Percentiles rank a stretch among this genome's conserved stretches.
These are phyloP conservation scores for Huntiella moniliformis DNA, from an alignment of 2,329 filamentous ascomycete genomes.

Conservation along the genomic window DNA sequence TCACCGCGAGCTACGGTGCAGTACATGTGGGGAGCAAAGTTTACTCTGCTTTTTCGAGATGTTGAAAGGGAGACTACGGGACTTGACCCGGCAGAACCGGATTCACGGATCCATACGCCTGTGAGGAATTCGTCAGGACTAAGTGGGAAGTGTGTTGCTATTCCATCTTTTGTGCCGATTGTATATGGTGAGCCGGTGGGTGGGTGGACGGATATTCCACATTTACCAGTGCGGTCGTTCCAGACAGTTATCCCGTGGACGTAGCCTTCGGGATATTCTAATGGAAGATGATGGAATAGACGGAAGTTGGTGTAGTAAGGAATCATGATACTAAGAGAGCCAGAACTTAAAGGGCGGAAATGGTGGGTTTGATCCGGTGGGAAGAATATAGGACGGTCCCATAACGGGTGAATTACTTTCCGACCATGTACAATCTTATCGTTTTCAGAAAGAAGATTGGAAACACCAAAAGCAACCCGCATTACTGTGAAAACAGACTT, in stretches of 20 bases:
- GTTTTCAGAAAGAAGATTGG: slow-evolving; percentile 9
- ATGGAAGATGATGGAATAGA: slow-evolving; percentile 6
- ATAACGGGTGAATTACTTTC: slow-evolving; percentile 9
- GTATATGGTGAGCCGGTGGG: background rate
- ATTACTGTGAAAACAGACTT: slow-evolving; percentile 10
- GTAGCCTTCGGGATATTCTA: slow-evolving; percentile 8
- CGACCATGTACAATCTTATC: slow-evolving; percentile 5
- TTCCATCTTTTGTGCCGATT: slow-evolving; percentile 4
- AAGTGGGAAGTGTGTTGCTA: slow-evolving; percentile 9
- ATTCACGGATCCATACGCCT: slow-evolving; percentile 6
- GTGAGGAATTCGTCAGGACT: slow-evolving; percentile 1
- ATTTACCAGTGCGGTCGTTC: slow-evolving; percentile 8
- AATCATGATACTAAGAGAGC: slow-evolving; percentile 10
- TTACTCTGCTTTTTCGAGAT: slow-evolving; percentile 2
- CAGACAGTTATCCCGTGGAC: slow-evolving; percentile 8
- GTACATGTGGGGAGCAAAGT: slow-evolving; percentile 10
- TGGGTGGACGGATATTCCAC: slow-evolving; percentile 8
- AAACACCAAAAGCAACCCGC: slow-evolving; percentile 8
- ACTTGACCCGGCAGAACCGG: slow-evolving; percentile 6
- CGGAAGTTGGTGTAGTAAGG: slow-evolving; percentile 11
- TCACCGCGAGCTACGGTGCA: slow-evolving; percentile 7
- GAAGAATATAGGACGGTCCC: slow-evolving; percentile 8
- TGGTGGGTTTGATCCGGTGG: slow-evolving; percentile 4
- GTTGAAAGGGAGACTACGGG: slow-evolving; percentile 8
- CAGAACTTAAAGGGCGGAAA: slow-evolving; percentile 7